Evolutionary conservation across 129 eudicot species (phyloP), one percentile per base, ranked within the genome.

Genomic region (Tagetes patula): DNA sequence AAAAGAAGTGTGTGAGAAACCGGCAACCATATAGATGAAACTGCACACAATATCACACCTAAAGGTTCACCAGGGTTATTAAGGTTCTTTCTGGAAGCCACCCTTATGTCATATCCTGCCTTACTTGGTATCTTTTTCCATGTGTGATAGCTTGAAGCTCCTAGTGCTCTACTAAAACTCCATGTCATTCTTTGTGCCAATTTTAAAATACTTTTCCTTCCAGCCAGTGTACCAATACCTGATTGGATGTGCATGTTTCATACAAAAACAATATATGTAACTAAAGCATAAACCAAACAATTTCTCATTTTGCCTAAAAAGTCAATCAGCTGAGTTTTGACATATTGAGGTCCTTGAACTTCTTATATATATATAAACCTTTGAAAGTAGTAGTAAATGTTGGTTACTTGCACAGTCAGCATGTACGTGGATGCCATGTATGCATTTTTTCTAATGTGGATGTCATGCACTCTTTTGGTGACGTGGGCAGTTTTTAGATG

Each of bases 111-210:
- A 69, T 85, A 89, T 71, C 99, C 97, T 20, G 87, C 83, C 74
- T 88, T 91, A 65, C 82, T 79, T 10, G 86, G 62, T 48, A 85
- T 71, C 76, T 85, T 95, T 56, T 79, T 95, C 99, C 97, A 95
- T 61, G 92, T 40, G 60, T 87, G 85, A 77, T 71, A 61, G 82
- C 89, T 88, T 34, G 99, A 95, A 48, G 87, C 91, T 67, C 99
- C 97, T 5, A 95, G 59, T 14, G 96, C 97, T 54, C 88, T 80
- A 75, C 88, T 82, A 56, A 95, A 91, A 80, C 88, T 87, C 83
- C 81, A 72, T 6, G 87, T 88, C 99, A 95, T 91, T 83, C 99
- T 85, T 32, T 91, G 97, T 1, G 97, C 96, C 81, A 95, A 71
- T 80, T 88, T 88, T 52, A 95, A 63, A 5, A 88, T 71, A 77